Evolutionary conservation across 1,284 basidiomycete genomes (phyloP), one percentile per base, ranked within the genome.

Genomic region (Cystobasidiaceae sp.): DNA sequence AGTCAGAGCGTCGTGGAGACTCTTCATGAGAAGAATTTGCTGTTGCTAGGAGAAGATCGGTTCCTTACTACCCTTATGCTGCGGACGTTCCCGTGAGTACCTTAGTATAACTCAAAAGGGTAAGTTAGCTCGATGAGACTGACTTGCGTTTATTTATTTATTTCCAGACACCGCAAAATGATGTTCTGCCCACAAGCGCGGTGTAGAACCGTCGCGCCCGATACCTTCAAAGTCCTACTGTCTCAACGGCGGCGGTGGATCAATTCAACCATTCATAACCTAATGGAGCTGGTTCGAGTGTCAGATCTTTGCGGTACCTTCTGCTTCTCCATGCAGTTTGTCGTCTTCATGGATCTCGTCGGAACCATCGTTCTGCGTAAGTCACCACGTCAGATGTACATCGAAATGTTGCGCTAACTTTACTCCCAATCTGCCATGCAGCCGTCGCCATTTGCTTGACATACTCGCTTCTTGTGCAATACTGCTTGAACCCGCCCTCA

Each of bases 171-270:
- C 74, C 85, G 96, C 70, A 97, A 97, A 80, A 99, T 98, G 91
- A 90, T 98, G 84, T 99, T 98, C 79, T 84, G 96, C 62, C 96
- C 96, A 0, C 91, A 97, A 77, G 96, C 96, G 3, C 83, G 85
- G 67, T 99, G 96, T 77, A 83, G 92, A 69, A 99, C 96, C 15
- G 85, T 98, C 74, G 96, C 93, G 25, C 96, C 96, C 7, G 93
- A 98, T 75, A 93, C 91, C 0, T 98, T 99, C 80, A 81, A 81
- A 41, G 85, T 98, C 52, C 82, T 99, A 45, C 83, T 99, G 11
- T 98, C 94, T 0, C 96, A 99, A 77, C 89, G 96, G 33, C 87
- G 96, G 28, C 87, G 96, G 70, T 99, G 96, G 96, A 98, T 99
- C 81, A 98, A 97, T 78, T 97, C 93, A 46, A 98, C 96, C 0